Evolutionary conservation across 169 alveolate genomes (phyloP), one percentile per base, ranked within the genome.

Genomic region (Cryptosporidium canis): DNA sequence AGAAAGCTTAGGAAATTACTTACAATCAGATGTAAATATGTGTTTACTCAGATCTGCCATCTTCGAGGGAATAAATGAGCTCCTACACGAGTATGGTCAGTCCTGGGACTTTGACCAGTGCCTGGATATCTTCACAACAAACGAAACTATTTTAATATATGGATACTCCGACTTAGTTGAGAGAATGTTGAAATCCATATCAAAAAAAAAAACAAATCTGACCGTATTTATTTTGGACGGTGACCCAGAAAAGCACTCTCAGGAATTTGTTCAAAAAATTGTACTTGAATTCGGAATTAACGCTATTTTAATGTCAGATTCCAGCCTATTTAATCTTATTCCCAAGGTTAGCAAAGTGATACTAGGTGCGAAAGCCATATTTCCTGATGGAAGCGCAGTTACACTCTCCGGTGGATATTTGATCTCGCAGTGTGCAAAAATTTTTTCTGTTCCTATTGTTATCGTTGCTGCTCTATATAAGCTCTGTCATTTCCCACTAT

Each of bases 381-480:
- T 77, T 43, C 87, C 87, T 12, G 87, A 77, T 77, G 87, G 87
- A 8, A 61, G 87, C 16, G 87, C 87, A 35, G 87, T 77, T 1
- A 77, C 87, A 12, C 87, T 77, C 43, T 77, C 87, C 11, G 87
- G 87, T 58, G 87, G 87, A 2, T 77, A 77, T 41, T 58, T 77
- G 44, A 77, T 77, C 24, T 55, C 87, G 9, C 87, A 55, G 35
- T 27, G 77, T 39, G 87, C 87, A 21, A 39, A 33, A 24, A 58
- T 43, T 27, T 77, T 77, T 45, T 77, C 72, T 39, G 87, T 77
- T 37, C 87, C 87, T 39, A 55, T 61, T 31, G 24, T 77, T 12
- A 63, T 77, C 7, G 66, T 77, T 41, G 21, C 87, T 58, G 87
- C 87, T 14, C 72, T 77, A 24, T 58, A 77, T 55, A 77, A 77